Percentiles rank a stretch among this genome's conserved stretches.
These are phyloP conservation scores for Solioccasus polychromus DNA, from an alignment of 768 basidiomycete genomes.

Conservation along the genomic window DNA sequence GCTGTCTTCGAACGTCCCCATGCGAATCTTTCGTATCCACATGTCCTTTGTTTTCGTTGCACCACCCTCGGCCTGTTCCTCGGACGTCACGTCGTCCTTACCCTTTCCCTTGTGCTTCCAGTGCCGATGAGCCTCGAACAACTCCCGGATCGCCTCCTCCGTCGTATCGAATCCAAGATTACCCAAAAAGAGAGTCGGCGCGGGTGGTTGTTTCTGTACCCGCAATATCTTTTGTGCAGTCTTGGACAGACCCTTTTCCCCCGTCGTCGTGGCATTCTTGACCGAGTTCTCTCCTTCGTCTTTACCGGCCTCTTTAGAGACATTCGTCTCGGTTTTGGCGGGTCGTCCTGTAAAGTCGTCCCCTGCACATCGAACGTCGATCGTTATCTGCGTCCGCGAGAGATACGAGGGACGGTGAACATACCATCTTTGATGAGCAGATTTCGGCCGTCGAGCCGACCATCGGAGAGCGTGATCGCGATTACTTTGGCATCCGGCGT, in stretches of 20 bases:
- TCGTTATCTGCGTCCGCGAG: not conserved
- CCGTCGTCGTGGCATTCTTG: constrained; percentile 30
- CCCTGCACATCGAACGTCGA: constrained; percentile 40
- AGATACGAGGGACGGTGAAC: constrained; percentile 10
- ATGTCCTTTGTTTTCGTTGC: constrained; percentile 28
- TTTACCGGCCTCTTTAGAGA: constrained; percentile 30
- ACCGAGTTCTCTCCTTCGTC: constrained; percentile 11
- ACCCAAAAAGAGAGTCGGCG: constrained; percentile 86
- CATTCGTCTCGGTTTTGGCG: constrained; percentile 31
- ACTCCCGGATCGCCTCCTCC: constrained; percentile 64
- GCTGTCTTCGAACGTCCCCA: constrained; percentile 96
- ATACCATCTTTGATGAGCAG: constrained; percentile 91
- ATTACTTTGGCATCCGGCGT: constrained; percentile 67
- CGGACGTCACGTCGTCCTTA: constrained; percentile 33
- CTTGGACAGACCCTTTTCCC: constrained; percentile 46
- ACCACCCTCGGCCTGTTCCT: constrained; percentile 9
- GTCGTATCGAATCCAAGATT: constrained; percentile 92
- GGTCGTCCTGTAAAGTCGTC: constrained; percentile 74
- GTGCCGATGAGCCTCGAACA: constrained; percentile 63
- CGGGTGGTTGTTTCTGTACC: constrained; percentile 78
- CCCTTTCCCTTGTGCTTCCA: constrained; percentile 31
- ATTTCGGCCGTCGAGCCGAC: constrained; percentile 77
- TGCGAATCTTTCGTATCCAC: constrained; percentile 79
- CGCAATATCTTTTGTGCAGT: constrained; percentile 75
- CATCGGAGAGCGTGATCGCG: constrained; percentile 82